Conservation (phyloP, 1,284 basidiomycete genomes). For the Prillingera fragicola region DNA sequence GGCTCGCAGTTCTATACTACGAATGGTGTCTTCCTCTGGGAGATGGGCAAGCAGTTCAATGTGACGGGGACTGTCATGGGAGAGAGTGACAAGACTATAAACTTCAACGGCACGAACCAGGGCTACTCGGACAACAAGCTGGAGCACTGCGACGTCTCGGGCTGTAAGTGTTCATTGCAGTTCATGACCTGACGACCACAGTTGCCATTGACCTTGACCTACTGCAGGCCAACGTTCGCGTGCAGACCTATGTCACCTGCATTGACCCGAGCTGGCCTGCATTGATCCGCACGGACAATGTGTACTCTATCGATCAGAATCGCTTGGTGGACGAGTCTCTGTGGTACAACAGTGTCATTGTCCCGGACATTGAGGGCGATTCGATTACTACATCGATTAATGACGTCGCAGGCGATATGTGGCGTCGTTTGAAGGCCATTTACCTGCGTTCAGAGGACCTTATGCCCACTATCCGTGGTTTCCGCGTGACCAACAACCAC, state of each 20-base stretch:
- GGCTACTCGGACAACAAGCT: conserved; percentile 18
- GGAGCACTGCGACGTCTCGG: conserved; percentile 18
- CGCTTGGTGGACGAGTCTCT: conserved; percentile 8
- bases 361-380: conserved; percentile 5
- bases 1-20: conserved; percentile 17
- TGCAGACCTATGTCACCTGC: conserved; percentile 21
- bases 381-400: conserved; percentile 5
- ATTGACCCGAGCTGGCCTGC: conserved; percentile 21
- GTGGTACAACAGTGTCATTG: conserved; percentile 14
- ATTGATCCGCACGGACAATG: conserved; percentile 7
- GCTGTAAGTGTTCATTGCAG: no score
- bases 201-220: conserved; percentile 21
- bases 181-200: no score
- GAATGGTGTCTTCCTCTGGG: conserved; percentile 19
- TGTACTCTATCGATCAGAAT: conserved; percentile 13
- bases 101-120: conserved; percentile 18
- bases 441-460: conserved; percentile 5
- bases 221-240: conserved; percentile 6
- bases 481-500: conserved; percentile 12
- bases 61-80: conserved; percentile 7
- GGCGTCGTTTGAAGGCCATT: conserved; percentile 13
- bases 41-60: conserved; percentile 23
- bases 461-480: conserved; percentile 8
- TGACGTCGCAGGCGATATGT: conserved; percentile 15
- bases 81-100: conserved; percentile 9